A percentile compares a stretch with the other conserved stretches of the same genome.
Evolutionary conservation across 257 asterid species (phyloP).

Genomic region (Perilla frutescens): DNA sequence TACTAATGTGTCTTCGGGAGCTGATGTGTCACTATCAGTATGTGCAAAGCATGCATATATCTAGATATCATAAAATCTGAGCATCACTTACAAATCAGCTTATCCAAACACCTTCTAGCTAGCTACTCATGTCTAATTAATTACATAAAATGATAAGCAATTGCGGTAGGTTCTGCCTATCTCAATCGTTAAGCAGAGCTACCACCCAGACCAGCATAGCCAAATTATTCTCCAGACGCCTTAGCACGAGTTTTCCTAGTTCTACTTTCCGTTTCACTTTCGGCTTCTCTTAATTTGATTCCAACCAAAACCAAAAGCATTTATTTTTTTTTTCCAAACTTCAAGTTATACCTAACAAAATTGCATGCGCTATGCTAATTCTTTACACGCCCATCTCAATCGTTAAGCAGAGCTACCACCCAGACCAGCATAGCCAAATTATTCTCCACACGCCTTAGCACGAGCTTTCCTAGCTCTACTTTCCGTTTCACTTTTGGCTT

Average conservation of each 20-base stretch:
- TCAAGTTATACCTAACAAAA: conserved; percentile 13
- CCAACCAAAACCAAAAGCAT: background rate
- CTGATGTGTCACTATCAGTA: background rate
- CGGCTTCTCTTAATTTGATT: background rate
- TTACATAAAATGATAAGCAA: background rate
- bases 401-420: conserved; percentile 4
- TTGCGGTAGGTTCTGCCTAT: background rate
- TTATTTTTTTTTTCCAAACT: background rate
- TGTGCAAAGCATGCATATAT: background rate
- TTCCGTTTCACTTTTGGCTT: background rate
- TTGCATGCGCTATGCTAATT: background rate
- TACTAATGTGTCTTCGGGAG: background rate
- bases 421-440: background rate
- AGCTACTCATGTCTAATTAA: conserved; percentile 12
- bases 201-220: background rate
- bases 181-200: background rate
- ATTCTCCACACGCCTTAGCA: conserved; percentile 3
- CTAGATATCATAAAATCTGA: conserved; percentile 18
- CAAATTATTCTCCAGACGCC: conserved; percentile 2
- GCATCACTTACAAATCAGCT: conserved; percentile 21
- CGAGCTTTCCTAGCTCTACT: background rate
- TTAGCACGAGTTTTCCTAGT: background rate
- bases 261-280: background rate
- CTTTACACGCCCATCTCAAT: background rate
- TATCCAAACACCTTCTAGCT: conserved; percentile 17